Evolutionary conservation across 1,139 yeast species (phyloP), one percentile per base, ranked within the genome.

Genomic region (Yamadazyma buinensis): DNA sequence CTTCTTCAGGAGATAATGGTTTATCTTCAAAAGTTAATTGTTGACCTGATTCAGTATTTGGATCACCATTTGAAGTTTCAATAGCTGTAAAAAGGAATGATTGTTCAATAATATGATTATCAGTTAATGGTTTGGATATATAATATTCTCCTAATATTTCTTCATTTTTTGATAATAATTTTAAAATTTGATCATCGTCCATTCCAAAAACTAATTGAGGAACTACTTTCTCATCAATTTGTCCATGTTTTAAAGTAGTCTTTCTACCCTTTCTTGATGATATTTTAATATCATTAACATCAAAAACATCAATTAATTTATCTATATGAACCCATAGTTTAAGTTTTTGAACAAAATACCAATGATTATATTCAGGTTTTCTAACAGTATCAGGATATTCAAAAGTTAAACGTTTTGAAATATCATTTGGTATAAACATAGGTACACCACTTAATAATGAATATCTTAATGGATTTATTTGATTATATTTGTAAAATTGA

Each of bases 401-500:
- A 40, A 51, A 54, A 13, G 39, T 41, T 29, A 59, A 48, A 27
- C 61, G 42, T 9, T 38, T 41, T 7, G 55, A 40, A 18, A 57
- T 48, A 32, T 55, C 48, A 39, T 47, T 41, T n/a, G 62, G 63
- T 10, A 58, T 35, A 32, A 44, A 55, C 6, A 49, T 45, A 5
- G 64, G 63, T 3, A 57, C 61, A 1, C 64, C 64, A 19, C 54
- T 52, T 30, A 59, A 35, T 49, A 48, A 48, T 6, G 59, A 44
- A 36, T 54, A 57, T 32, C 54, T 54, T 34, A 63, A 53, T 13
- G 69, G 69, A 26, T 54, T 54, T 24, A 64, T 45, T 44, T 64
- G 68, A 23, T 61, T 59, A 33, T 58, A 59, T 6, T 62, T 57
- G 41, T 61, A 61, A 38, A 61, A 64, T 44, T 64, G 66, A 34